Conservation (phyloP, 208 protist species). For the Acanthamoeba divionensis region DNA sequence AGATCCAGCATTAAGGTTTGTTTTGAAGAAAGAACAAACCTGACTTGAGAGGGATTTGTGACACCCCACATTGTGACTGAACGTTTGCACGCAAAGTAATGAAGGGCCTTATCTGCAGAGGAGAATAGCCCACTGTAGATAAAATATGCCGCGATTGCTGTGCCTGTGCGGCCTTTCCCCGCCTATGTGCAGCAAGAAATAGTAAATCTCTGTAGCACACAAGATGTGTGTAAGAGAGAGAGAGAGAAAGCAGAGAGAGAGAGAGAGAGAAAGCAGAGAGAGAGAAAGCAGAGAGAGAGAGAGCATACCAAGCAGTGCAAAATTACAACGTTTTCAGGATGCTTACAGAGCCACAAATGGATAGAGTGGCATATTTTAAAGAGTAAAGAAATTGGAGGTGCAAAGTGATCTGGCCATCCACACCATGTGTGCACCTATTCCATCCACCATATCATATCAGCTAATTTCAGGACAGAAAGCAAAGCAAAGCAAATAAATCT, state of each 20-base stretch:
- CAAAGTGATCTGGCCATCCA: constrained; percentile 60
- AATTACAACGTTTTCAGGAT: constrained; percentile 62
- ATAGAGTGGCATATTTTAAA: constrained; percentile 59
- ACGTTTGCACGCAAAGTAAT: constrained; percentile 40
- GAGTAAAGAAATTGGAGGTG: constrained; percentile 53
- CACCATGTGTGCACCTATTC: constrained; percentile 53
- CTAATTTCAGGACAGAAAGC: neutral
- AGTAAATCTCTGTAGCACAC: neutral
- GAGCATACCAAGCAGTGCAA: constrained; percentile 60
- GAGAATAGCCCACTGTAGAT: constrained; percentile 58
- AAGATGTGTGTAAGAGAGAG: neutral
- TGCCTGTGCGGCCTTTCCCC: constrained; percentile 71
- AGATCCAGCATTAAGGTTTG: neutral
- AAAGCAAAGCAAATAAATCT: neutral
- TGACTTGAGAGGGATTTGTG: constrained; percentile 50
- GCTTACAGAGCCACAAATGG: constrained; percentile 32
- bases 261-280: neutral
- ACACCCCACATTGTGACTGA: constrained; percentile 48
- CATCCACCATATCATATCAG: neutral
- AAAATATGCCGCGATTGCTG: constrained; percentile 59
- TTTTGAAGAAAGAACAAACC: neutral
- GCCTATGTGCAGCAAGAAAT: constrained; percentile 15
- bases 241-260: neutral
- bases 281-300: neutral
- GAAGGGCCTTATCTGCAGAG: constrained; percentile 42